Conservation (phyloP, 2,329 filamentous ascomycete species). For the Emergomyces africanus region DNA sequence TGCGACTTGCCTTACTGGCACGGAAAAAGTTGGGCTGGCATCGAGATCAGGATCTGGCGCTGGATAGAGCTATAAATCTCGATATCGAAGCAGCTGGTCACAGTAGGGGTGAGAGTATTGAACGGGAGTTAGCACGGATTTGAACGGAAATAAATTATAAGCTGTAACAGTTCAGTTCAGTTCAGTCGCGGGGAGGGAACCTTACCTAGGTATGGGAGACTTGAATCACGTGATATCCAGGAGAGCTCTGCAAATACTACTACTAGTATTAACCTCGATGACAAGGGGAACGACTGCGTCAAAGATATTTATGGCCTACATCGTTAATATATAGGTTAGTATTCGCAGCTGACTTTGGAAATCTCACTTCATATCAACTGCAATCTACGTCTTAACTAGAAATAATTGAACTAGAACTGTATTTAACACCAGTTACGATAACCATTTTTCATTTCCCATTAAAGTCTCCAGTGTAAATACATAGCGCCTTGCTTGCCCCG, state of each 20-base stretch:
- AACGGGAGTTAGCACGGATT: background rate
- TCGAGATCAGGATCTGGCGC: background rate
- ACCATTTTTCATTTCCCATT: background rate
- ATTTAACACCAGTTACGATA: background rate
- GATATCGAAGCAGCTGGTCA: background rate
- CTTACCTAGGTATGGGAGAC: no score
- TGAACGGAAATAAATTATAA: background rate
- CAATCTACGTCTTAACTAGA: background rate
- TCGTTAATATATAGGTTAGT: background rate
- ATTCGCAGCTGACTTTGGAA: background rate
- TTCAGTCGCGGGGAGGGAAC: no score
- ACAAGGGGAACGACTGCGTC: background rate
- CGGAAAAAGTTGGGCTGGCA: background rate
- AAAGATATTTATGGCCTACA: background rate
- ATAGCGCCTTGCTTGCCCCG: conserved; percentile 69
- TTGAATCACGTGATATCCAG: background rate
- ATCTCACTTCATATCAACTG: background rate
- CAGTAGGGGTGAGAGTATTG: background rate
- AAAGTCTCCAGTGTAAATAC: conserved; percentile 42
- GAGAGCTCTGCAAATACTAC: no score
- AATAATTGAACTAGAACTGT: background rate
- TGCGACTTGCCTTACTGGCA: background rate
- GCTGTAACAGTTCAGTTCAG: no score
- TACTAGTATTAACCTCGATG: background rate
- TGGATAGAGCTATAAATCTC: background rate